These are phyloP conservation scores for Juncus inflexus DNA, from an alignment of 176 grass and related monocot genomes.

Conservation along the genomic window DNA sequence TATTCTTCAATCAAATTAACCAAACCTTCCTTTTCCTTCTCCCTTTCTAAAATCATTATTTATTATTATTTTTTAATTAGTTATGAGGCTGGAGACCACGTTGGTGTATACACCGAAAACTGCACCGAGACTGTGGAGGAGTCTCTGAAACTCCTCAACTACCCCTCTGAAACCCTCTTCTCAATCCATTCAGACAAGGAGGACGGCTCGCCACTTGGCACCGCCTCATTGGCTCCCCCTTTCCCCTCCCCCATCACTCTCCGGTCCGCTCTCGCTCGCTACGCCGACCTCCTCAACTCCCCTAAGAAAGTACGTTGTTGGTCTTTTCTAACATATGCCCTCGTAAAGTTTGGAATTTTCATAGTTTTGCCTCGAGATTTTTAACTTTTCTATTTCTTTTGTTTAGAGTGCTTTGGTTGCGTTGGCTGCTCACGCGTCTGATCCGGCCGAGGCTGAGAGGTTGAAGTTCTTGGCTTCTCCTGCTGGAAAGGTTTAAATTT, in stretches of 20 bases:
- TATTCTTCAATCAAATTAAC: too few relatives aligned
- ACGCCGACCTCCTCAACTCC: conserved; percentile 94
- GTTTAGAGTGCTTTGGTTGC: conserved; percentile 66
- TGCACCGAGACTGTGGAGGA: conserved; percentile 61
- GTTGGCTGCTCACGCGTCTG: conserved; percentile 70
- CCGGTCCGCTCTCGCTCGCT: conserved; percentile 72
- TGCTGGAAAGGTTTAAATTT: conserved; percentile 67
- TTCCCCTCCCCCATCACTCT: conserved; percentile 69
- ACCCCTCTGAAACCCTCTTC: conserved; percentile 66
- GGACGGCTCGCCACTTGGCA: conserved; percentile 68
- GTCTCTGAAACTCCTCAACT: conserved; percentile 73
- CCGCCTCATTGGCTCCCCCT: conserved; percentile 66
- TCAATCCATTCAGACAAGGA: conserved; percentile 79
- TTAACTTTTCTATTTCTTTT: conserved; percentile 6
- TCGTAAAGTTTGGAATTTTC: neutral
- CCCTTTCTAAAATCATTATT: neutral
- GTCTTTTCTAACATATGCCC: conserved; percentile 8
- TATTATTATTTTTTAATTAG: conserved; percentile 33
- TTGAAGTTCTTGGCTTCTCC: conserved; percentile 76
- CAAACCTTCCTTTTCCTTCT: neutral
- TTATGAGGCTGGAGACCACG: conserved; percentile 92
- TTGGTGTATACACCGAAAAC: conserved; percentile 83
- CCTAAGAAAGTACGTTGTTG: conserved; percentile 70
- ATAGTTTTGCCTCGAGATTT: neutral
- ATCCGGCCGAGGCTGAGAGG: conserved; percentile 56